Conservation (phyloP, 495 filamentous ascomycete genomes). For the Hypoxylon fuscum region DNA sequence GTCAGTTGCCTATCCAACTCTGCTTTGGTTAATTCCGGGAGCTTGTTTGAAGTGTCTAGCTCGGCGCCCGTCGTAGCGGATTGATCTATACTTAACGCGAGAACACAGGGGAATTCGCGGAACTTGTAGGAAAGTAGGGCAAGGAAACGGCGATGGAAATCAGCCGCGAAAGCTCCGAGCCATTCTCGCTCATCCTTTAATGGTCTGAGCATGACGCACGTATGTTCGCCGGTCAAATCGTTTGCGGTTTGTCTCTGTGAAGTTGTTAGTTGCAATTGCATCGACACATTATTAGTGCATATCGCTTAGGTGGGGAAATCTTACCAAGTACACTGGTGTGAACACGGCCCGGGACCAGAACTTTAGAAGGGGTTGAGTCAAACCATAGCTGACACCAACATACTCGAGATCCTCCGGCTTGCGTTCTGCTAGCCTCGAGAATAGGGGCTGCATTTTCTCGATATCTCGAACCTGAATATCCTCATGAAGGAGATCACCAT, state of each 20-base stretch:
- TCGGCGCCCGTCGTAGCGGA: conserved; percentile 80
- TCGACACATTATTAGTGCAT: not conserved
- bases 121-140: conserved; percentile 91
- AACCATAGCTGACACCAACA: conserved; percentile 91
- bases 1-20: conserved; percentile 80
- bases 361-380: conserved; percentile 88
- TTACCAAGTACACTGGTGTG: conserved; percentile 81
- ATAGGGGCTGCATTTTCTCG: conserved; percentile 88
- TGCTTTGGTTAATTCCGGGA: conserved; percentile 67
- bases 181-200: conserved; percentile 76
- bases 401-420: conserved; percentile 87
- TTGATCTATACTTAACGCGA: conserved; percentile 89
- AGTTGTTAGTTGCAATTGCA: not conserved
- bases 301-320: not conserved
- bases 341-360: conserved; percentile 93
- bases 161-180: conserved; percentile 87
- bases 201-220: conserved; percentile 94
- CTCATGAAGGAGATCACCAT: conserved; percentile 79
- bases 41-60: conserved; percentile 58
- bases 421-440: conserved; percentile 86
- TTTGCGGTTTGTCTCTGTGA: conserved; percentile 85
- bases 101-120: conserved; percentile 79
- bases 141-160: conserved; percentile 93
- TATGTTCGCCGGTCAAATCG: conserved; percentile 96
- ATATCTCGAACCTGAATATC: conserved; percentile 92